Base-by-base conservation (phyloP, 176 grass and related monocot species). In the Alloteropsis semialata region DNA sequence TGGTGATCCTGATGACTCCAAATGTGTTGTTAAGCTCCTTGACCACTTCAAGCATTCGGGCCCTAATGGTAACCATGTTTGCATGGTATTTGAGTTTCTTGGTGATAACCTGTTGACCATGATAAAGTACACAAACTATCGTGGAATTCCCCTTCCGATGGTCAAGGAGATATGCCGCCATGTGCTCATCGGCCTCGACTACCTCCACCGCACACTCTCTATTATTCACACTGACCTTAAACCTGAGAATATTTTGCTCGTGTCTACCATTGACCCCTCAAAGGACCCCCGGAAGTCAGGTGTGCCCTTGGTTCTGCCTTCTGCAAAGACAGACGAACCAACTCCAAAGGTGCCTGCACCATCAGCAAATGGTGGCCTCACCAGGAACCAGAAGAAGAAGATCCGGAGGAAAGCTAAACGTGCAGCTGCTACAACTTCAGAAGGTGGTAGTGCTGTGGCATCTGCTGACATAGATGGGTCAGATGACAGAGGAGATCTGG, bases 21-120 rank as follows among this genome's bases (percentile, higher is more conserved):
- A 81, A 24, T 99, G 97, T 66, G 97, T 99, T 8, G 97, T 99
- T 12, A 99, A 99, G 84, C 93, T 99, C 75, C 91, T 99, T 14
- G 97, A 99, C 53, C 91, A 99, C 83, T 99, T 99, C 90, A 96
- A 99, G 87, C 97, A 99, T 74, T 93, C 89, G 0, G 97, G 97
- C 12, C 97, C 97, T 12, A 96, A 99, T 11, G 97, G 97, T 8
- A 87, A 74, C 87, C 97, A 99, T 82, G 93, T 99, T 15, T 99
- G 97, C 89, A 99, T 99, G 97, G 97, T 99, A 17, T 99, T 99
- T 84, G 97, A 99, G 87, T 99, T 99, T 86, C 92, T 99, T 32
- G 97, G 97, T 36, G 93, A 99, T 81, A 99, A 99, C 65, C 86
- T 99, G 56, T 75, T 99, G 69, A 96, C 97, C 12, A 85, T 99